These are phyloP conservation scores for Lycium ferocissimum DNA, from an alignment of 257 asterid species.

Conservation along the genomic window DNA sequence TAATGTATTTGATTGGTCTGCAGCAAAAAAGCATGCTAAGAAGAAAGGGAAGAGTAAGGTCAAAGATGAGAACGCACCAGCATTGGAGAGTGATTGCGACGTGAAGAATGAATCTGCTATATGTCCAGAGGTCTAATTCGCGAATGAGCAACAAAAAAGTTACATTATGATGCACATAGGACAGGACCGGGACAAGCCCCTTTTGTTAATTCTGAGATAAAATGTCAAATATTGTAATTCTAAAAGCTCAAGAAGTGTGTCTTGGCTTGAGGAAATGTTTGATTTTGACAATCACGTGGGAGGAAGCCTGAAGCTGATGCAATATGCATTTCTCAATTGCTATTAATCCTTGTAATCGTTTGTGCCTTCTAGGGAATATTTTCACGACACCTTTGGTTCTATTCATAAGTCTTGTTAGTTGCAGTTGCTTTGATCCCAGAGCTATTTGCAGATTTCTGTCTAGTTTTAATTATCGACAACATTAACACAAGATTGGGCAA, in stretches of 20 bases:
- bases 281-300: not conserved
- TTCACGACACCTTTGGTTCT: not conserved
- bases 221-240: not conserved
- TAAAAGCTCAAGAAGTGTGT: not conserved
- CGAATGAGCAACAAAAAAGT: not conserved
- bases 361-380: not conserved
- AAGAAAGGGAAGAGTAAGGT: constrained; percentile 46
- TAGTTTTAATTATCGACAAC: not conserved
- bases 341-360: not conserved
- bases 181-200: not conserved
- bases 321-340: not conserved
- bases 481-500: not conserved
- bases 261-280: not conserved
- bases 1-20: constrained; percentile 36
- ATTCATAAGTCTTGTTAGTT: not conserved
- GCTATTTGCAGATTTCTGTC: not conserved
- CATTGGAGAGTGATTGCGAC: not conserved
- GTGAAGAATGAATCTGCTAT: constrained; percentile 7
- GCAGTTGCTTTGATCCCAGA: not conserved
- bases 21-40: constrained; percentile 72
- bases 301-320: not conserved
- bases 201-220: not conserved
- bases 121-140: not conserved
- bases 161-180: not conserved
- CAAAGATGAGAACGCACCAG: not conserved